Base-by-base conservation (phyloP, 345 rosid genomes). In the Erucastrum elatum region DNA sequence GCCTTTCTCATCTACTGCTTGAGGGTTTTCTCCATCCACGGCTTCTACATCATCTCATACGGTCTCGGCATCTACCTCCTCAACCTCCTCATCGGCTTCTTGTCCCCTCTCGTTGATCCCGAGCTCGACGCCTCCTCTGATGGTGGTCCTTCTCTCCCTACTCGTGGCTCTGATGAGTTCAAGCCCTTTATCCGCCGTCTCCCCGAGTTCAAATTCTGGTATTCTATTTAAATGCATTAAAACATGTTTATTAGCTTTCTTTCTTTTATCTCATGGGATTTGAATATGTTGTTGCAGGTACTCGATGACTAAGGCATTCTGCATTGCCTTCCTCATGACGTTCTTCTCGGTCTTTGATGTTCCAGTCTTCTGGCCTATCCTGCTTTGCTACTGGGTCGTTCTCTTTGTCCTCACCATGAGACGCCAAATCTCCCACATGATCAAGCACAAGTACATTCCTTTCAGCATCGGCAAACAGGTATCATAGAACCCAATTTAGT, bases 151-250 rank as follows among this genome's bases (percentile, higher is more conserved):
- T 44, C 84, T 44, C 82, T 94, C 71, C 98, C 98, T 0, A 94
- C 98, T 30, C 89, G 90, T 72, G 95, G 94, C 67, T 94, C 98
- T 53, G 98, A 94, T 75, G 98, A 94, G 84, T 94, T 94, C 87
- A 92, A 90, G 87, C 97, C 98, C 0, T 94, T 92, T 81, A 91
- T 94, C 76, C 95, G 97, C 58, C 86, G 98, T 8, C 94, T 94
- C 34, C 98, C 98, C 0, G 98, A 94, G 90, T 94, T 94, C 71
- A 94, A 94, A 81, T 92, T 92, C 90, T 94, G 98, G 98, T 21
- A 21, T 21, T 21, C 21, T 21, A 21, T 21, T 21, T 21, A 21
- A 21, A 21, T 21, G 21, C 21, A 21, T 21, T 21, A 21, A 21
- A 21, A 21, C 21, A 21, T 21, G 21, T 21, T 21, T 21, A 21